Conservation (phyloP, 495 filamentous ascomycete species). For the Massariosphaeria phaeospora region DNA sequence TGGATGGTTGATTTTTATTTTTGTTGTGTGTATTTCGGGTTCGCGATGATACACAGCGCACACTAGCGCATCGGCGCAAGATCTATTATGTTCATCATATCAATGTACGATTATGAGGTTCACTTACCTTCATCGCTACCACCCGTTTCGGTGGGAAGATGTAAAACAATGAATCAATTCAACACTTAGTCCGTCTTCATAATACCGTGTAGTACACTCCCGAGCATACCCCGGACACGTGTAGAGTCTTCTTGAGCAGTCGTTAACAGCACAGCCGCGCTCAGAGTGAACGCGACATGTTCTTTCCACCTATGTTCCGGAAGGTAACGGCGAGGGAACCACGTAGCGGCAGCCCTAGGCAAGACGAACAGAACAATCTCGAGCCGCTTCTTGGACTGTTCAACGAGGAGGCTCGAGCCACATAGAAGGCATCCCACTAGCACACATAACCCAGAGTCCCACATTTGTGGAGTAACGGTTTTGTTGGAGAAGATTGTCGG, state of each 20-base stretch:
- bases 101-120: too few species aligned
- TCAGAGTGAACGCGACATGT: slow-evolving; percentile 64
- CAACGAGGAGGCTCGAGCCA: slow-evolving; percentile 79
- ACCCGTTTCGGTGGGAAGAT: too few species aligned
- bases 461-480: slow-evolving; percentile 52
- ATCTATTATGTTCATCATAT: too few species aligned
- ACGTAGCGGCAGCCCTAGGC: slow-evolving; percentile 71
- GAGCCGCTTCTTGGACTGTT: slow-evolving; percentile 62
- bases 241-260: slow-evolving; percentile 58
- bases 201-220: slow-evolving; percentile 47
- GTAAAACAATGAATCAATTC: too few species aligned
- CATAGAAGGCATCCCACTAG: slow-evolving; percentile 70
- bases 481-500: slow-evolving; percentile 58
- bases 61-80: too few species aligned
- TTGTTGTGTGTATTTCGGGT: too few species aligned
- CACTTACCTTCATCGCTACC: too few species aligned
- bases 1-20: too few species aligned
- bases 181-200: slow-evolving; percentile 3
- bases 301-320: slow-evolving; percentile 70
- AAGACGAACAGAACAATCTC: slow-evolving; percentile 84
- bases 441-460: slow-evolving; percentile 69
- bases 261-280: slow-evolving; percentile 71
- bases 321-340: slow-evolving; percentile 70
- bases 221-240: slow-evolving; percentile 66
- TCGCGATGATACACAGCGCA: too few species aligned